Evolutionary conservation across 345 rosid genomes (phyloP), one percentile per base, ranked within the genome.

Genomic region (Dovyalis caffra): DNA sequence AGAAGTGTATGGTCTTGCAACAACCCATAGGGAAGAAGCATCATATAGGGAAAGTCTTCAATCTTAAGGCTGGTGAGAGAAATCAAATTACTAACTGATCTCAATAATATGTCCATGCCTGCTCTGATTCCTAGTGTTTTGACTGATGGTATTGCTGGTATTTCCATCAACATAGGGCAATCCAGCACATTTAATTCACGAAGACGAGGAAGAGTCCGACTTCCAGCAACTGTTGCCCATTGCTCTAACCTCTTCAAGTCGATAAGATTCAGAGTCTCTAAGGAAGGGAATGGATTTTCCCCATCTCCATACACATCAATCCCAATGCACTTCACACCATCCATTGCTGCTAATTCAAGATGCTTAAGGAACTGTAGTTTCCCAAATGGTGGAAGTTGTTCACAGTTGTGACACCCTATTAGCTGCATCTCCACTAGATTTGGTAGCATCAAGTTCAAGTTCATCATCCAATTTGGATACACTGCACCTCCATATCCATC

Each of bases 301-400:
- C 56, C 64, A 11, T 37, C 7, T 29, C 72, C 64, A 31, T 68
- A 61, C n/a, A 45, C 1, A 15, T 69, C 62, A 61, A 5, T 12
- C 7, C 37, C 65, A 23, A 71, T 57, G 12, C 2, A 10, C 34
- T 37, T 57, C 51, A 37, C 51, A 35, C n/a, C 33, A 18, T 23
- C 18, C 74, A 76, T 68, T 43, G 16, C 28, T 0, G 2, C 0
- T 43, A 76, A 40, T 2, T 31, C 1, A 12, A 68, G 68, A 38
- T 25, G 6, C 38, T 43, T 18, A 33, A 76, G 78, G 45, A n/a
- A 62, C 53, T 32, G 43, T 2, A 76, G 51, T 28, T 60, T 33
- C 12, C 74, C 74, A 11, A 75, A 60, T 2, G 73, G 49, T 61
- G 78, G 74, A 45, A 76, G 40, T 20, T 68, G 68, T 61, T 69